Percentiles rank a stretch among this genome's conserved stretches.
phyloP scores from a whole-genome alignment of 352 stramenopile genomes.

The Phytophthora sansomeana region DNA sequence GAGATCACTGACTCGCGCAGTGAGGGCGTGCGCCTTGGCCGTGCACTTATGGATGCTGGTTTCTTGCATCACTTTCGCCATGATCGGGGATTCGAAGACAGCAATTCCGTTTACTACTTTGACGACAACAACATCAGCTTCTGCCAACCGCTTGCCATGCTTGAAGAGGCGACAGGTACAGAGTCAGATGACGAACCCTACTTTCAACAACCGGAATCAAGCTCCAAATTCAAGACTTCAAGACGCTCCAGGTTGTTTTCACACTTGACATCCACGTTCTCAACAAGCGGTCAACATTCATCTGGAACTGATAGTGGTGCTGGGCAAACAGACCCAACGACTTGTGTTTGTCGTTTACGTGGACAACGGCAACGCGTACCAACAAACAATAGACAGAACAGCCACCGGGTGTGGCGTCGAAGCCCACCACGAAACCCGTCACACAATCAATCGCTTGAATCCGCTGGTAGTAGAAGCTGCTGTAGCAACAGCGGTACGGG shows the following conservation, averaged over 20 bases:
- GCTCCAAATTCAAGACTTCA: conserved; percentile 20
- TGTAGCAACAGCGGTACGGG: conserved; percentile 18
- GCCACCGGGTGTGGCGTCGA: conserved; percentile 11
- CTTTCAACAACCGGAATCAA: conserved; percentile 1
- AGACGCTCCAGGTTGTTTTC: conserved; percentile 32
- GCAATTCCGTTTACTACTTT: conserved; percentile 57
- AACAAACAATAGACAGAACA: conserved; percentile 6
- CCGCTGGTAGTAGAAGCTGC: conserved; percentile 25
- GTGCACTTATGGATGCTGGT: conserved; percentile 67
- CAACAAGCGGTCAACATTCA: conserved; percentile 15
- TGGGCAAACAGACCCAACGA: neutral
- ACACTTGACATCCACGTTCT: conserved; percentile 40
- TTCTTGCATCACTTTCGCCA: conserved; percentile 65
- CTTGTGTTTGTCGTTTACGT: conserved; percentile 34
- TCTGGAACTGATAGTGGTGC: conserved; percentile 4
- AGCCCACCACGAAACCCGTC: conserved; percentile 9
- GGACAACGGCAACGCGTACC: conserved; percentile 21
- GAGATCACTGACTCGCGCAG: conserved; percentile 27
- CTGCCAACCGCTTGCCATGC: conserved; percentile 50
- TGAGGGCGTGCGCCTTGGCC: conserved; percentile 57
- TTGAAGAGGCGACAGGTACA: conserved; percentile 36
- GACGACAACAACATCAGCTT: conserved; percentile 53
- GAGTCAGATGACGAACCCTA: conserved; percentile 39
- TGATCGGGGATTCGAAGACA: conserved; percentile 43
- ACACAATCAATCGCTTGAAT: conserved; percentile 23